Base-by-base conservation (phyloP, 352 stramenopile genomes). In the Stramenopiles sp. region DNA sequence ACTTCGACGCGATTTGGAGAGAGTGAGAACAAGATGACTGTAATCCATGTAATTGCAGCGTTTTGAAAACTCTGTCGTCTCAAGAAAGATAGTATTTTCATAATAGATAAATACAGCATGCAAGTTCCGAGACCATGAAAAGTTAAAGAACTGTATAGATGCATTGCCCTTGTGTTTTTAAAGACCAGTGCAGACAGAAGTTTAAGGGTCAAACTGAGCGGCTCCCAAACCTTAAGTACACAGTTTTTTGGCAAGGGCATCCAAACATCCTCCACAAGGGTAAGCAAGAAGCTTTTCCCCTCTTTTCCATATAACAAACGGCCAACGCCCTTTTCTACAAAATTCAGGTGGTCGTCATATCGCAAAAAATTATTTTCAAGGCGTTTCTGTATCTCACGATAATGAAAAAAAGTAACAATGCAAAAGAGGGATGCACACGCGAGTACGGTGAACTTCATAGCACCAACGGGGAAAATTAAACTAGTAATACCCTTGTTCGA, bases 311-410 rank as follows among this genome's bases (percentile, higher is more conserved):
- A 71, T 27, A 71, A 27, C 55, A 22, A 71, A 22, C 27, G 22
- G 55, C 27, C 55, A 71, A 71, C 55, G 27, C 55, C 55, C 55
- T 71, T 71, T 71, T 71, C 55, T 71, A 71, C 55, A 27, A 71
- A 71, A 71, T 71, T 71, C 27, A 71, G 27, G 27, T 71, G 55
- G 27, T 71, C 55, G 27, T 71, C 55, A 71, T 71, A 71, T 22
- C 55, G 55, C 55, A 71, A 71, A 27, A 71, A 71, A 71, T 71
- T 71, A 27, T 71, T 71, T 71, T 71, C 55, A 71, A 71, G 55
- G 22, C 55, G 55, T 71, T 22, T 27, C 22, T 27, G 22, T 27
- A 71, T 27, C 22, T 71, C 22, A 25, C 27, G 55, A 27, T 71
- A 71, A 71, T 71, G 55, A 27, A 71, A 22, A 71, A 25, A 71